phyloP scores from a whole-genome alignment of 805 yeast genomes.

The Vanderwaltozyma tropicalis region DNA sequence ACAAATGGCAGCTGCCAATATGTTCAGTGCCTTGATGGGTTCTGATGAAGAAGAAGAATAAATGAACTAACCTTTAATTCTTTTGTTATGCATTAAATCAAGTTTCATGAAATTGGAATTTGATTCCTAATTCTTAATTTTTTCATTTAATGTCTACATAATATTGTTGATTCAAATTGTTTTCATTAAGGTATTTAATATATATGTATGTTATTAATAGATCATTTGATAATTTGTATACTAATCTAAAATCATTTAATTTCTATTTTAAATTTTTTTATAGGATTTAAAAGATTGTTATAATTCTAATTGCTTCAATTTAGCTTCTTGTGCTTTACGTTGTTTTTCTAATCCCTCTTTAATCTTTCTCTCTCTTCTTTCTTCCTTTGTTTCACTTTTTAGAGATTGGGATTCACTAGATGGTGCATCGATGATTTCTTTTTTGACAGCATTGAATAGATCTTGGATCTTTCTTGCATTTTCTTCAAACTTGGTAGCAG shows the following conservation, averaged over 20 bases:
- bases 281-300: too few species aligned
- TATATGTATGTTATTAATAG: conserved; percentile 1
- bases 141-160: background rate
- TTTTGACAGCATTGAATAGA: conserved; percentile 35
- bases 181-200: background rate
- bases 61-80: conserved; percentile 3
- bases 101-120: conserved; percentile 1
- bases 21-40: conserved; percentile 28
- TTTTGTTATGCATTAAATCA: conserved; percentile 8
- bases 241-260: conserved; percentile 1
- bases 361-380: conserved; percentile 43
- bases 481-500: conserved; percentile 55
- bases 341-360: conserved; percentile 34
- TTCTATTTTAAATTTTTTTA: too few species aligned
- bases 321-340: conserved; percentile 6
- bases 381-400: conserved; percentile 42
- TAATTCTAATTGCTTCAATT: background rate
- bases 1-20: conserved; percentile 22
- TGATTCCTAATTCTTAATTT: conserved; percentile 4
- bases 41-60: conserved; percentile 20
- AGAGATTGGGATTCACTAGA: background rate
- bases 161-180: background rate
- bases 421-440: conserved; percentile 17
- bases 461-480: conserved; percentile 47
- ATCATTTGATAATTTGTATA: conserved; percentile 6